Evolutionary conservation across 2,329 filamentous ascomycete species (phyloP).

Genomic region (Fusarium pininemorale): DNA sequence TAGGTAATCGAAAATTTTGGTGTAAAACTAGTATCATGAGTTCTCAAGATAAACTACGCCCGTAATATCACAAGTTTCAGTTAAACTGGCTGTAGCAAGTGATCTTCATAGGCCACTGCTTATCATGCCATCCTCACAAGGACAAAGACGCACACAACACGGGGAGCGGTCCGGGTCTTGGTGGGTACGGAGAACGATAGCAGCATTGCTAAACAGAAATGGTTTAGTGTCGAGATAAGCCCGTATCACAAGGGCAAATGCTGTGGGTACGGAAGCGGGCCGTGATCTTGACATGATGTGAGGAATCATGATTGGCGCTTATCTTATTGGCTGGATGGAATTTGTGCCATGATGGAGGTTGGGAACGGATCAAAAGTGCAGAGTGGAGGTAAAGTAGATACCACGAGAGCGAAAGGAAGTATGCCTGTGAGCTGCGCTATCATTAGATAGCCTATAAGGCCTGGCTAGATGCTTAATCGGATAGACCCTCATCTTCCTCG

Average conservation of each 20-base stretch:
- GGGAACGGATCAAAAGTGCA: too few species aligned
- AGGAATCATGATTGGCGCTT: background rate
- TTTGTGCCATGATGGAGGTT: too few species aligned
- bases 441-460: too few species aligned
- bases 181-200: background rate
- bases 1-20: accelerated
- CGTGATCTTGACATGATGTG: background rate
- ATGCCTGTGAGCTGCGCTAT: too few species aligned
- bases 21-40: accelerated
- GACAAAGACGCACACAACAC: background rate
- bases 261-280: background rate
- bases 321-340: background rate
- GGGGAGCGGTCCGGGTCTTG: background rate
- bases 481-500: too few species aligned
- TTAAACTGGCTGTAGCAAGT: accelerated
- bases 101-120: background rate
- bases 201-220: accelerated
- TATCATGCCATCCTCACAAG: background rate
- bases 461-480: too few species aligned
- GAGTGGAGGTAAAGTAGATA: too few species aligned
- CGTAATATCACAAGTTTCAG: background rate
- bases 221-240: background rate
- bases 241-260: background rate
- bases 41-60: background rate
- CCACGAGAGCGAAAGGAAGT: too few species aligned